Base-by-base conservation (phyloP, 768 basidiomycete species). In the Tremella yokohamensis region DNA sequence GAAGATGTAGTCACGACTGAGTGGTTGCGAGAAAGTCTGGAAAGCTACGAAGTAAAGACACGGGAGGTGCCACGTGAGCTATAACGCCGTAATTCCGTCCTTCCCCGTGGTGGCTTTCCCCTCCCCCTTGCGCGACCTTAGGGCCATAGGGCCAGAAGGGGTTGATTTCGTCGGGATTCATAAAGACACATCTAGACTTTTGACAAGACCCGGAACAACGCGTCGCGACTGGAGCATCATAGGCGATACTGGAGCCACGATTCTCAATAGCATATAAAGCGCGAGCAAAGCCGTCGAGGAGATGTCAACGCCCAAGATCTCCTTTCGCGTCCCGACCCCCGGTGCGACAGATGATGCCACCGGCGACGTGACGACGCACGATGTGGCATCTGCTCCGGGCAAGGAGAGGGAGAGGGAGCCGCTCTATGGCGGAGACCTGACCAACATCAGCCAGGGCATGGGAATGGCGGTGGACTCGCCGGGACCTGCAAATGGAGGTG, bases 321-420 rank as follows among this genome's bases (percentile, higher is more conserved):
- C 70, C 15, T 65, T 72, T 51, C 54, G 60, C 16, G 67, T 72
- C 3, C 56, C 69, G 4, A 61, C 65, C 15, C 62, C 62, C 2
- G 58, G 51, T n/a, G 50, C 38, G 7, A 42, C 49, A 22, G 60
- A 62, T 16, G 56, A 62, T 12, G 58, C 62, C 16, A 58, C 63
- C 1, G 68, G 63, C 8, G 68, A 66, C 58, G 74, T 74, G 18
- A 56, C 51, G 38, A 68, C 68, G 25, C 73, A 72, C 13, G 89
- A 92, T 78, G 85, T 86, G 20, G 85, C 89, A 59, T 80, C 80
- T 56, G 89, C 89, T 20, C 82, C 83, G 0, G 91, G 91, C 64
- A 93, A 92, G 79, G 87, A 89, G 64, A 84, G 84, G 74, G 91
- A 93, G 78, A 83, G 89, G 57, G 90, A 91, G 68, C 90, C 90